Conservation (phyloP, 805 yeast species). For the Cyberlindnera xylosilytica region DNA sequence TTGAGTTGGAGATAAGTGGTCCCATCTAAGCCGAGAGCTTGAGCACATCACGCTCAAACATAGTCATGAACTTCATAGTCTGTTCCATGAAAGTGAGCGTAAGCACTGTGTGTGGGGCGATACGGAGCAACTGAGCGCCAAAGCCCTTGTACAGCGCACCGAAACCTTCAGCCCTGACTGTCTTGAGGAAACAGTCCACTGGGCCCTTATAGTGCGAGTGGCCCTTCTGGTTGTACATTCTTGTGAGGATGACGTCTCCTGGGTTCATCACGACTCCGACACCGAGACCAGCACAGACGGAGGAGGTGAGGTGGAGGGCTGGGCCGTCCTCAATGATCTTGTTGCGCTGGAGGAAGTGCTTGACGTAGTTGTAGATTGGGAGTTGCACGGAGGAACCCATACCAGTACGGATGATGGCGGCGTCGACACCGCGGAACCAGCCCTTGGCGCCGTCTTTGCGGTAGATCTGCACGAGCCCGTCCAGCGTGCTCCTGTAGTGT, state of each 20-base stretch:
- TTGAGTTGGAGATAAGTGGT: no score
- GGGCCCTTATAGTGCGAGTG: constrained; percentile 75
- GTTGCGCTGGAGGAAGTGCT: constrained; percentile 53
- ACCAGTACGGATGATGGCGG: constrained; percentile 92
- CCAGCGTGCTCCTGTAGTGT: constrained; percentile 64
- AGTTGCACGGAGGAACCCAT: constrained; percentile 94
- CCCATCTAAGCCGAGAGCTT: no score
- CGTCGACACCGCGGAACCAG: constrained; percentile 86
- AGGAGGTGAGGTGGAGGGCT: constrained; percentile 65
- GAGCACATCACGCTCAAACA: constrained; percentile 28
- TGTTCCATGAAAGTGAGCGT: constrained; percentile 95
- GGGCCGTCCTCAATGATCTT: constrained; percentile 60
- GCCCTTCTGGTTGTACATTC: constrained; percentile 94
- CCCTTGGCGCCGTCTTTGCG: constrained; percentile 73
- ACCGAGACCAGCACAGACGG: constrained; percentile 82
- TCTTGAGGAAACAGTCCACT: constrained; percentile 82
- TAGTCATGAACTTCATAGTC: constrained; percentile 61
- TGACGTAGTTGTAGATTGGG: constrained; percentile 82
- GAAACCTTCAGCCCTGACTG: constrained; percentile 79
- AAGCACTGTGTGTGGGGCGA: constrained; percentile 92
- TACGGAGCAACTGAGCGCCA: constrained; percentile 85
- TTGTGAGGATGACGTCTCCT: constrained; percentile 91
- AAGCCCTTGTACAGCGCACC: constrained; percentile 92
- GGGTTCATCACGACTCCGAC: constrained; percentile 97
- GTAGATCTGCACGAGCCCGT: constrained; percentile 66